Percentiles rank a stretch among this genome's conserved stretches.
These are phyloP conservation scores for Speleostelium caveatum DNA, from an alignment of 78 protist genomes.

Conservation along the genomic window DNA sequence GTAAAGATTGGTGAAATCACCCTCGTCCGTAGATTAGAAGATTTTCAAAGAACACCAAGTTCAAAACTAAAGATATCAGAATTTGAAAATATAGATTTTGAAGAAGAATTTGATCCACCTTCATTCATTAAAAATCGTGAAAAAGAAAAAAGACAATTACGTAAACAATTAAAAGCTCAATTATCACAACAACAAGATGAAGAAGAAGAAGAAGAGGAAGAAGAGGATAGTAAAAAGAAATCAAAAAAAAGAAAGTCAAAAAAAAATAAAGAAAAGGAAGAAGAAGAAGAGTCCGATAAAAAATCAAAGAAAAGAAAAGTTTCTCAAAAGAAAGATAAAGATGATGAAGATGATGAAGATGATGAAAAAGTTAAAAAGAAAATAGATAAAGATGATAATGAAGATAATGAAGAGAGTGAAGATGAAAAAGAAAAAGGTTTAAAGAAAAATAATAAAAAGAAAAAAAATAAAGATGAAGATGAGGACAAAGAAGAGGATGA, in stretches of 20 bases:
- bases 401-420: background rate
- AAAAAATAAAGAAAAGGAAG: background rate
- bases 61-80: slow-evolving; percentile 53
- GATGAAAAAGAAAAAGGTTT: background rate
- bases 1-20: slow-evolving; percentile 93
- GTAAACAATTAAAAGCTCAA: background rate
- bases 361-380: background rate
- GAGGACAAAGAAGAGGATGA: background rate
- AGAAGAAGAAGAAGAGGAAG: slow-evolving; percentile 4
- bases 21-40: slow-evolving; percentile 78
- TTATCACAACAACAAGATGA: background rate
- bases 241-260: background rate
- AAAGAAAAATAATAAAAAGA: background rate
- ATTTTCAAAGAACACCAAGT: slow-evolving; percentile 56
- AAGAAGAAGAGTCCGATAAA: background rate
- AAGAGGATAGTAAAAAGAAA: background rate
- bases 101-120: slow-evolving; percentile 89
- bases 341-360: background rate
- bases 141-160: slow-evolving; percentile 1
- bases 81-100: slow-evolving; percentile 77
- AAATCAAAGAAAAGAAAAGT: background rate
- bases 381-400: background rate
- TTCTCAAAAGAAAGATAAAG: too few species aligned
- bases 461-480: background rate
- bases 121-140: slow-evolving; percentile 51